phyloP scores from a whole-genome alignment of 345 rosid genomes.

The Populus ilicifolia region DNA sequence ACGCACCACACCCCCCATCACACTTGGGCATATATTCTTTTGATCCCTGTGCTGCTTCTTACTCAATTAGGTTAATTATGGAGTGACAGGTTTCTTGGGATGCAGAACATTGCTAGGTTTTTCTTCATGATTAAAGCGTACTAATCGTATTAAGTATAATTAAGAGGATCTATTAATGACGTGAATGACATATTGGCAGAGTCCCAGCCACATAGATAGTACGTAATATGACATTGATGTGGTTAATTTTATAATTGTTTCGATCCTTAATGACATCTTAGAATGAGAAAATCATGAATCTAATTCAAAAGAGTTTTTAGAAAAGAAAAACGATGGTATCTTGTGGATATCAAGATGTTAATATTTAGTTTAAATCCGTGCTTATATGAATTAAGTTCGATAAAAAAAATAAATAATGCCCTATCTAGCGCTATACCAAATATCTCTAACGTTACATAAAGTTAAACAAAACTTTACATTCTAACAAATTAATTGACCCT shows the following conservation, averaged over 20 bases:
- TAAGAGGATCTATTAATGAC: no score
- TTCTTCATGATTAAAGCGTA: no score
- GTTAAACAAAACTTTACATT: background rate
- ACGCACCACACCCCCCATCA: no score
- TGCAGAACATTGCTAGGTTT: no score
- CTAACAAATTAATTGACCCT: background rate
- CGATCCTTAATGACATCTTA: background rate
- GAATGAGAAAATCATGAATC: background rate
- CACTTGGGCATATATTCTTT: no score
- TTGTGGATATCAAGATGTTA: background rate
- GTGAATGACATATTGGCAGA: no score
- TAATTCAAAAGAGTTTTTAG: background rate
- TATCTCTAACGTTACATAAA: background rate
- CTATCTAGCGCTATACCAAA: background rate
- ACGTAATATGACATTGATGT: background rate
- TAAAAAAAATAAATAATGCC: no score
- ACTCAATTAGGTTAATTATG: no score
- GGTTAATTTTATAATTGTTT: background rate
- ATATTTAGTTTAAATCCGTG: background rate
- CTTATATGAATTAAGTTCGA: background rate
- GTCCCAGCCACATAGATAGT: no score
- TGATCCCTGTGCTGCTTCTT: no score
- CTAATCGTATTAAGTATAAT: no score
- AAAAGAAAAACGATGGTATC: background rate
- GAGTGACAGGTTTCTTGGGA: no score